Evolutionary conservation across 73 alveolate species (phyloP), one percentile per base, ranked within the genome.

Genomic region (Paramecium sonneborni): DNA sequence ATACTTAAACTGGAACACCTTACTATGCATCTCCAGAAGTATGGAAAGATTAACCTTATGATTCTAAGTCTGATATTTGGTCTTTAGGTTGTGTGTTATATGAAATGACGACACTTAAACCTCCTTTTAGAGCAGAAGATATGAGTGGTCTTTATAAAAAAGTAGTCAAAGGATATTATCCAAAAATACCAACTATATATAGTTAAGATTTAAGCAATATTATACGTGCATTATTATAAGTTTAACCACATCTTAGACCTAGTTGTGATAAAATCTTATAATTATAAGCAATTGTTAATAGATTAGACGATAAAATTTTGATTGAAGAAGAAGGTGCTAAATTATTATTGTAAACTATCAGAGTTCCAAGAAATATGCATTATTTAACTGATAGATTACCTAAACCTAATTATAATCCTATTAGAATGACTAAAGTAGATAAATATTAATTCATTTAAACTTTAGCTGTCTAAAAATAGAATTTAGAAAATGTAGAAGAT

Each of bases 31-130:
- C 98, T 38, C 99, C 99, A 4, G 99, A 97, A 91, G 99, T 97
- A 0, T 97, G 99, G 99, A 97, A 96, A 92, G 99, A 97, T 92
- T 95, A 97, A 57, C 99, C 99, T n/a, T 97, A 97, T 93, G 98
- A 97, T 55, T 92, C 96, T 57, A 97, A 97, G 93, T 95, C 98
- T 95, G 99, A 97, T 94, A 93, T 97, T 34, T 97, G 99, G 99
- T 96, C 99, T 82, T 89, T 97, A 11, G 99, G 99, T 34, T 97
- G 99, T 92, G 99, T 97, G 24, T 88, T 97, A 38, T 97, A 97
- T 95, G 99, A 97, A 95, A 94, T 96, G 96, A 96, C 98, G 21
- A 92, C 99, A 10, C 92, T 97, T 38, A 95, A 96, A 44, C 99
- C 99, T 6, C 99, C 99, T 24, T 97, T 97, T 94, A 96, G 98